A percentile compares a stretch with the other conserved stretches of the same genome.
phyloP scores from a whole-genome alignment of 139 green algal species.

The Coccomyxa sp. region DNA sequence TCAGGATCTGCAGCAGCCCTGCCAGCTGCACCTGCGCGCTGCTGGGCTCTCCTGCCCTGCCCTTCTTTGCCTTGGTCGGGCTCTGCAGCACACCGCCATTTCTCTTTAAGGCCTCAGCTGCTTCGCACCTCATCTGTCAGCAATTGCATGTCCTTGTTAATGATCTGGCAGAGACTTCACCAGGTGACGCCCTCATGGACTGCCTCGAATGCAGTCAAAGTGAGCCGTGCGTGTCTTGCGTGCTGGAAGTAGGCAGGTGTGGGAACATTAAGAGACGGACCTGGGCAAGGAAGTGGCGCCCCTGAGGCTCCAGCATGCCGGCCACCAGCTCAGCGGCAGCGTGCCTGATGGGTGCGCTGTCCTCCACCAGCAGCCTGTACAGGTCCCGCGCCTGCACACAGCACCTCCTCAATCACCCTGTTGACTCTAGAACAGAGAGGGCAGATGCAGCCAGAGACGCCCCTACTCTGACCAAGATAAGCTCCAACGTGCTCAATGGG shows the following conservation, averaged over 20 bases:
- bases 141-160: too few species aligned
- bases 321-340: constrained; percentile 63
- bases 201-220: too few species aligned
- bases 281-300: constrained; percentile 15
- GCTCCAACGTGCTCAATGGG: too few species aligned
- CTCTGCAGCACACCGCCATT: background rate
- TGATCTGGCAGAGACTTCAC: too few species aligned
- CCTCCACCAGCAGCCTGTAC: constrained; percentile 56
- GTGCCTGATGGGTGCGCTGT: constrained; percentile 33
- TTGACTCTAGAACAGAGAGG: background rate
- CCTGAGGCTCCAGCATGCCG: constrained; percentile 49
- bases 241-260: too few species aligned
- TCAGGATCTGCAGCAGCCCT: constrained; percentile 45
- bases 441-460: background rate
- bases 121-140: too few species aligned
- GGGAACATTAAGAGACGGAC: too few species aligned
- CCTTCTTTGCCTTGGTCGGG: background rate
- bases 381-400: constrained; percentile 15
- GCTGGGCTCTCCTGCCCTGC: constrained; percentile 1
- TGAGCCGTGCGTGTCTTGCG: too few species aligned
- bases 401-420: background rate
- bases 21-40: constrained; percentile 33
- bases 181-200: too few species aligned
- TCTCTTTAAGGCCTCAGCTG: background rate
- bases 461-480: too few species aligned